Evolutionary conservation across 129 eudicot species (phyloP), one percentile per base, ranked within the genome.

Genomic region (Sambucus nigra): DNA sequence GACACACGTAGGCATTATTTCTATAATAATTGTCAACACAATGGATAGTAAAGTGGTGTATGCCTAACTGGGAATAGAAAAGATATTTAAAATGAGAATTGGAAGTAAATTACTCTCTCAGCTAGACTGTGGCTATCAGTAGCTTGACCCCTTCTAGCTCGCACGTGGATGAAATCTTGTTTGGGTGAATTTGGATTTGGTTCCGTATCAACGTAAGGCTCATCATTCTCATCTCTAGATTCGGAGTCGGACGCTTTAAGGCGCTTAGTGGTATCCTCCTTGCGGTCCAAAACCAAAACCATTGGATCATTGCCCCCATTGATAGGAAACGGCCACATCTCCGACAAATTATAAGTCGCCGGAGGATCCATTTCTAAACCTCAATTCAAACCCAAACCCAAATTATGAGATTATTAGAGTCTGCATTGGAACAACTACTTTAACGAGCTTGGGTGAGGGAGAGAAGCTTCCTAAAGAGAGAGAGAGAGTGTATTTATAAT

Each of bases 71-170:
- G n/a, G n/a, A n/a, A n/a, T n/a, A n/a, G n/a, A n/a, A n/a, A n/a
- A n/a, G n/a, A n/a, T n/a, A n/a, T 14, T 26, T 13, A 25, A 7
- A 1, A 26, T 4, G 29, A 41, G 23, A 44, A 51, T 10, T 16
- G 14, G 28, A n/a, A 52, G 33, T 25, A 50, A 11, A 47, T 80
- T 81, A 91, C 98, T 70, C 98, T 79, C 74, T 91, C 98, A 24
- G 98, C 98, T 20, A 89, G 66, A 69, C 98, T 89, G 63, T 89
- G 98, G 73, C 98, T 89, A 74, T 89, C 98, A 13, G 98, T 91
- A 33, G 98, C 98, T 86, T 91, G 98, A 52, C 98, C 98, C 59
- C 98, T 71, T 65, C 98, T 71, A 24, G 98, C 98, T 66, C 98
- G 82, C 47, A 91, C 98, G 31, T 91, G 98, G 40, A 91, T 91